Evolutionary conservation across 805 yeast genomes (phyloP).

Genomic region (Yarrowia porcina): DNA sequence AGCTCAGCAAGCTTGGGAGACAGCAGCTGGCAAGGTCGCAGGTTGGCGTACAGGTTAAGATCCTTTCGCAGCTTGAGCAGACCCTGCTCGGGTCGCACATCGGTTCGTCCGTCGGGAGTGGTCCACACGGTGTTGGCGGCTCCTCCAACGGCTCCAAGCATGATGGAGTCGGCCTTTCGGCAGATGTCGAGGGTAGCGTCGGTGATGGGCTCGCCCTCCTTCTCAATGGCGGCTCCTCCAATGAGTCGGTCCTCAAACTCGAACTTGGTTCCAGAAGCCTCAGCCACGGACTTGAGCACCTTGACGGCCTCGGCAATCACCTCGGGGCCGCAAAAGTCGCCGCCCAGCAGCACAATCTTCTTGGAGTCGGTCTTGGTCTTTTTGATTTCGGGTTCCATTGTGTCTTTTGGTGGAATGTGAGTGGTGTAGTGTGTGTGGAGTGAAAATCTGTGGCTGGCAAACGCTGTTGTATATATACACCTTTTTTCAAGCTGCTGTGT

Average conservation of each 20-base stretch:
- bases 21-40: constrained; percentile 94
- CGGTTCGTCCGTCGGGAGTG: constrained; percentile 87
- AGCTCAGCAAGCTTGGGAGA: constrained; percentile 77
- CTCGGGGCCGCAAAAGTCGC: constrained; percentile 96
- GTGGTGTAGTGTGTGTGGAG: not conserved
- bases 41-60: constrained; percentile 87
- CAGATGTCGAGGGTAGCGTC: constrained; percentile 80
- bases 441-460: constrained; percentile 3
- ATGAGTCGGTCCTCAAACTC: constrained; percentile 80
- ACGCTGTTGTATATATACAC: constrained; percentile 14
- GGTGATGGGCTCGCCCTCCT: constrained; percentile 88
- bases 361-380: constrained; percentile 41
- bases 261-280: constrained; percentile 53
- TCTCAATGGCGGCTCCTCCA: constrained; percentile 98
- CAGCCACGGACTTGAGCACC: constrained; percentile 75
- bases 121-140: constrained; percentile 84
- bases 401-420: not conserved
- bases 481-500: not conserved
- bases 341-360: constrained; percentile 84
- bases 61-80: constrained; percentile 91
- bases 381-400: constrained; percentile 24
- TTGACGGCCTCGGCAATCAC: constrained; percentile 86
- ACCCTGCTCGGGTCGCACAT: constrained; percentile 97
- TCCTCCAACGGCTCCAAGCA: constrained; percentile 97
- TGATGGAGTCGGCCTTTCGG: constrained; percentile 87